A percentile compares a stretch with the other conserved stretches of the same genome.
Conservation (phyloP, 192 early-diverging fungal genomes). For the Entrophospora sp. region DNA sequence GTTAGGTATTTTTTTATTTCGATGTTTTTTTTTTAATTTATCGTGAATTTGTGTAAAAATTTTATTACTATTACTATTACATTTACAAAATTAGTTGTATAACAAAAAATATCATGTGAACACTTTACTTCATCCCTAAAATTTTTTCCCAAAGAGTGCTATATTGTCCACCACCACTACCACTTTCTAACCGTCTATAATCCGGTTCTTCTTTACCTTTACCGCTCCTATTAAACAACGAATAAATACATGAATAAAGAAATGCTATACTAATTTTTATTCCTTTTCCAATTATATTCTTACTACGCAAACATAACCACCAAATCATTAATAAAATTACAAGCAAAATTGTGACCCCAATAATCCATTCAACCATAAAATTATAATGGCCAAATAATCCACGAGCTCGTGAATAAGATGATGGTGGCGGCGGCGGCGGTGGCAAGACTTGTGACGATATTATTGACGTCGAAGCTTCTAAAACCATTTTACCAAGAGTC, state of each 20-base stretch:
- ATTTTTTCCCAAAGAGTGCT: too few relatives aligned
- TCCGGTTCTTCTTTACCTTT: neutral
- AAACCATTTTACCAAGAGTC: slow-evolving; percentile 74
- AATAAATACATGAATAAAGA: neutral
- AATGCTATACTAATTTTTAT: neutral
- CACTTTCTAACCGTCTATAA: slow-evolving; percentile 15
- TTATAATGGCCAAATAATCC: slow-evolving; percentile 17
- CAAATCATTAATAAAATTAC: neutral
- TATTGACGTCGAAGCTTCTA: slow-evolving; percentile 40
- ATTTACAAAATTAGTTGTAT: too few relatives aligned
- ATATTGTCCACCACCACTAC: slow-evolving; percentile 15
- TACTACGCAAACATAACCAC: neutral
- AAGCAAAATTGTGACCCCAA: neutral
- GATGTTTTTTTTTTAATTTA: too few relatives aligned
- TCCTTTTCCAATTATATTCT: neutral
- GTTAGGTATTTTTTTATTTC: too few relatives aligned
- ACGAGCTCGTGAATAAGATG: slow-evolving; percentile 14
- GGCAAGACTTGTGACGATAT: slow-evolving; percentile 3
- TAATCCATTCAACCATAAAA: slow-evolving; percentile 14
- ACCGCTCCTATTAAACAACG: neutral
- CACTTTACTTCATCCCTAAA: too few relatives aligned
- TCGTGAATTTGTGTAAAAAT: too few relatives aligned
- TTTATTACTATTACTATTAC: too few relatives aligned
- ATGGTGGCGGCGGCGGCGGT: neutral
- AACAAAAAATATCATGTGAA: too few relatives aligned